Conservation (phyloP, 1,284 basidiomycete genomes). For the Cryptococcus maquisensis region DNA sequence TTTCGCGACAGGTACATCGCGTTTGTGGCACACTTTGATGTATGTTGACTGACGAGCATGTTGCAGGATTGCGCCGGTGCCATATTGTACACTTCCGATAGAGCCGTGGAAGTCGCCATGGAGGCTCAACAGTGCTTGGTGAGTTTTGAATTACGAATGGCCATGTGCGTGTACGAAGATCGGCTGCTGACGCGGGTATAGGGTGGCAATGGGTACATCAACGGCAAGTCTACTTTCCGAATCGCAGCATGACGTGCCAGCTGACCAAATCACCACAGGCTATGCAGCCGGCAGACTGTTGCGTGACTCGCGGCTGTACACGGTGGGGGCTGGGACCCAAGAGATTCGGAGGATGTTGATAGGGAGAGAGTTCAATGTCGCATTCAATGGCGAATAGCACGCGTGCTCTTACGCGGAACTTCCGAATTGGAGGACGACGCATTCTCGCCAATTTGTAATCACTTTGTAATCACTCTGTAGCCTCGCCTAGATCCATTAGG, state of each 20-base stretch:
- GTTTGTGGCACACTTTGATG: neutral
- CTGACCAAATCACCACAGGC: constrained; percentile 52
- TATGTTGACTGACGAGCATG: neutral
- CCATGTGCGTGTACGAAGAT: neutral
- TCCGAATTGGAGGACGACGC: neutral
- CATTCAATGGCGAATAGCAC: constrained; percentile 11
- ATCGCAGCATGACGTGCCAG: too few species aligned
- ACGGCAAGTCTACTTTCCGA: constrained; percentile 57
- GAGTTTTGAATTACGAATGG: constrained; percentile 6
- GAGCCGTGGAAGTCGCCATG: constrained; percentile 80
- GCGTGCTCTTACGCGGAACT: too few species aligned
- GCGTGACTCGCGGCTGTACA: constrained; percentile 77
- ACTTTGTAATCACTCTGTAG: neutral
- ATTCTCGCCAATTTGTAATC: neutral
- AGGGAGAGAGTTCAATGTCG: constrained; percentile 79
- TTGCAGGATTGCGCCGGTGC: constrained; percentile 83
- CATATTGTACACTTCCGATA: constrained; percentile 85
- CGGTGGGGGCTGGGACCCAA: constrained; percentile 87
- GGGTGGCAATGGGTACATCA: constrained; percentile 89
- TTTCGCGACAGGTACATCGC: constrained; percentile 69
- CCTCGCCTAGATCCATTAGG: too few species aligned
- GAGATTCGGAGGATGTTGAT: constrained; percentile 88
- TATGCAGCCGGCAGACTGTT: constrained; percentile 82
- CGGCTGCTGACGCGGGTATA: neutral
- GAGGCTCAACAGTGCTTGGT: constrained; percentile 82